Base-by-base conservation (phyloP, 129 eudicot genomes). In the Flaveria robusta region DNA sequence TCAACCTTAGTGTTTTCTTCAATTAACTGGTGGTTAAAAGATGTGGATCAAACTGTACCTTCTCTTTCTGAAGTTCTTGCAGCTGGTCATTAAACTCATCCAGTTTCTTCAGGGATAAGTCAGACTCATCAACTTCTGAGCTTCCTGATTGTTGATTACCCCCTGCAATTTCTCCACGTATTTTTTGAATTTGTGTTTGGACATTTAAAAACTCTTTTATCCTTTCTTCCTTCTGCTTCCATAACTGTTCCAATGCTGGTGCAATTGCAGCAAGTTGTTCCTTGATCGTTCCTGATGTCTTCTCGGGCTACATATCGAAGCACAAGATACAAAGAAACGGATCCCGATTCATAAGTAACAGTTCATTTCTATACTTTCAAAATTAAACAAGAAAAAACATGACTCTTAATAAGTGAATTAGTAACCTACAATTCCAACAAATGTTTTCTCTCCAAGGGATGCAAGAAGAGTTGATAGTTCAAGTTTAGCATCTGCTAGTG, bases 61-160 rank as follows among this genome's bases (percentile, higher is more conserved):
- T 94, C 81, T 94, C 97, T 56, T 91, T 91, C 73, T 94, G 99
- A 65, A 94, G 97, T 64, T 94, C 92, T 81, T 91, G 92, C 42
- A 94, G 96, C 64, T 87, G 96, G 46, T 89, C 85, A 42, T 84
- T 86, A 79, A 84, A 94, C 45, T 83, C 97, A 51, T 85, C 89
- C 43, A 94, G 85, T 82, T 91, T 94, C 78, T 87, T 87, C 76
- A 86, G 46, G 18, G 99, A 85, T 26, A 94, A 76, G 79, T 91
- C 96, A 19, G 94, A 86, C 85, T 91, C 99, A 14, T 94, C 97
- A 62, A 91, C 93, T 24, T 43, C 79, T 29, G 84, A 88, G 73
- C 79, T 83, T 73, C 87, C 90, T 60, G 66, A 78, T 45, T 83
- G 88, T 51, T 86, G 94, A 78, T 70, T 87, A 51, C 81, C 79